These are phyloP conservation scores for Adansonia gregorii DNA, from an alignment of 441 rosid genomes.

Conservation along the genomic window DNA sequence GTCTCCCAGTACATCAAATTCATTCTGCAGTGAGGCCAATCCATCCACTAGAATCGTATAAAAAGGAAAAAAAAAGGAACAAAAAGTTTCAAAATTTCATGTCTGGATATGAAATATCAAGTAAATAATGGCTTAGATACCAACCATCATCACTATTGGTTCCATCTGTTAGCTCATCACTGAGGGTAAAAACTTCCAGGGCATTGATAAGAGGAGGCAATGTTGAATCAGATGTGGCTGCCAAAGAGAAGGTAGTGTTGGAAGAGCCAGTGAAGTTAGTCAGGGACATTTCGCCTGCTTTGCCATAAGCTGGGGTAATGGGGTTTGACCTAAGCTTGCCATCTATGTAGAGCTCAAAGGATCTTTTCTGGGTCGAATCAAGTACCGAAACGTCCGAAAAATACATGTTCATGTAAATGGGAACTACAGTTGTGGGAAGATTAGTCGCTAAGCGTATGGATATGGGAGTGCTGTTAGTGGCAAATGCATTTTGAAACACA, in stretches of 20 bases:
- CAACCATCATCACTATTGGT: slow-evolving; percentile 38
- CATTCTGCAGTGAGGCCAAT: slow-evolving; percentile 24
- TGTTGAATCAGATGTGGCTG: slow-evolving; percentile 45
- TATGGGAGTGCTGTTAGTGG: slow-evolving; percentile 21
- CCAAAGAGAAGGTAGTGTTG: slow-evolving; percentile 37
- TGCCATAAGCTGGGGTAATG: slow-evolving; percentile 42
- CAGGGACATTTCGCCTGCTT: slow-evolving; percentile 30
- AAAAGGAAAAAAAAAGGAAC: not conserved
- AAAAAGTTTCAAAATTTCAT: not conserved
- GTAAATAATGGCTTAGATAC: not conserved
- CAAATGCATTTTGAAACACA: slow-evolving; percentile 42
- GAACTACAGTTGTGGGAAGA: slow-evolving; percentile 35
- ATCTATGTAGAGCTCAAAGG: slow-evolving; percentile 38
- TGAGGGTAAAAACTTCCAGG: slow-evolving; percentile 43
- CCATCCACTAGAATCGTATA: slow-evolving; percentile 34
- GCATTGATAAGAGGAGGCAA: slow-evolving; percentile 61
- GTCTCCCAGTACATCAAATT: slow-evolving; percentile 27
- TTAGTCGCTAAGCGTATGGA: not conserved
- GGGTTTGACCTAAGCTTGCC: slow-evolving; percentile 12
- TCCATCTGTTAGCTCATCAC: slow-evolving; percentile 40
- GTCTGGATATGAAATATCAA: not conserved
- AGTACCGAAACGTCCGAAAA: slow-evolving; percentile 55
- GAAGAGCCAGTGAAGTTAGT: slow-evolving; percentile 27
- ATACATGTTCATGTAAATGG: slow-evolving; percentile 44
- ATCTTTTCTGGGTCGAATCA: slow-evolving; percentile 39